These are phyloP conservation scores for Copromyces sp. DNA, from an alignment of 495 filamentous ascomycete species.

Conservation along the genomic window DNA sequence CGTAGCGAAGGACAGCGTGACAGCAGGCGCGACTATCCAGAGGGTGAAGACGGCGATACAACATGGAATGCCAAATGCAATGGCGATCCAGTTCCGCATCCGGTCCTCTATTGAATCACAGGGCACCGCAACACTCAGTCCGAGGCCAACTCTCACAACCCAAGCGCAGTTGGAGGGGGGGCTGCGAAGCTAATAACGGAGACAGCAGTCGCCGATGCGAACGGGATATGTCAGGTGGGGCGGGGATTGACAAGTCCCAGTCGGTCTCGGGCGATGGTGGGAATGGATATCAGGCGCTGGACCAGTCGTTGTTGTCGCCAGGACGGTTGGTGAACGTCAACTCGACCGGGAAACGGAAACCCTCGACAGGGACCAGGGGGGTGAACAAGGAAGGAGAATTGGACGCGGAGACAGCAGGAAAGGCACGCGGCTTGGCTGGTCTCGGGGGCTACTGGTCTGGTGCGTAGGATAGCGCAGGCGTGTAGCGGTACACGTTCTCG, in stretches of 20 bases:
- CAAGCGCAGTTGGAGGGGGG: not conserved
- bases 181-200: not conserved
- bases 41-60: not conserved
- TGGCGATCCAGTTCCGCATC: not conserved
- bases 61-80: not conserved
- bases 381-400: not conserved
- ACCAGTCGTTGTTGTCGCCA: not conserved
- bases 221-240: not conserved
- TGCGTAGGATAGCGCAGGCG: not conserved
- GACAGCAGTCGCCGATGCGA: not conserved
- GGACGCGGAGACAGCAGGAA: not conserved
- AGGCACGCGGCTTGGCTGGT: not conserved
- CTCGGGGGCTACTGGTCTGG: not conserved
- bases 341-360: not conserved
- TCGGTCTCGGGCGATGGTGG: not conserved
- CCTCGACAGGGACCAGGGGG: not conserved
- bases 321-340: not conserved
- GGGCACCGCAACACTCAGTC: not conserved
- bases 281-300: not conserved
- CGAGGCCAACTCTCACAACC: not conserved
- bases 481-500: not conserved
- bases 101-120: not conserved
- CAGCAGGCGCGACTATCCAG: not conserved
- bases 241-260: not conserved
- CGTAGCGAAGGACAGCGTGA: not conserved